A percentile compares a stretch with the other conserved stretches of the same genome.
Evolutionary conservation across 306 rosid genomes (phyloP).

Genomic region (Casuarina equisetifolia): DNA sequence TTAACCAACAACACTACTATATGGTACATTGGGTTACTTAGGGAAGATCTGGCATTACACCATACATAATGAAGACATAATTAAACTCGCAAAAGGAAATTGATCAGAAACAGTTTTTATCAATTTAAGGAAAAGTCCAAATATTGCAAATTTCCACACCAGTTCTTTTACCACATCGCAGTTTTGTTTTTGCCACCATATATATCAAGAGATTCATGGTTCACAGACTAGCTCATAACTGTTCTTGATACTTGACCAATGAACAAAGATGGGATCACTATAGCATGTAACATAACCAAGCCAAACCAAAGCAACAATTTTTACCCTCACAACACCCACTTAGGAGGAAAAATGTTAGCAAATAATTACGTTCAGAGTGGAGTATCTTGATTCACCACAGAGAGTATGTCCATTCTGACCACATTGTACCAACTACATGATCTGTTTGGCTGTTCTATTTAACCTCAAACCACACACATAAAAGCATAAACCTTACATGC

Average conservation of each 20-base stretch:
- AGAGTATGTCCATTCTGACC: too few species aligned
- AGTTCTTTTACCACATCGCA: too few species aligned
- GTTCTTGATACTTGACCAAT: background rate
- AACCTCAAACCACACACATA: too few species aligned
- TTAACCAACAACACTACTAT: background rate
- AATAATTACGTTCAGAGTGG: too few species aligned
- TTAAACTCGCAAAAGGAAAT: background rate
- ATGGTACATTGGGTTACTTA: background rate
- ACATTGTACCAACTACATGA: background rate
- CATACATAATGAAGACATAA: background rate
- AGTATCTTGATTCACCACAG: too few species aligned
- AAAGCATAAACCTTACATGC: slow-evolving; percentile 12
- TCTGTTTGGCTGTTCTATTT: too few species aligned
- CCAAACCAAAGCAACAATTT: background rate
- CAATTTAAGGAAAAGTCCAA: background rate
- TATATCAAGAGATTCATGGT: too few species aligned
- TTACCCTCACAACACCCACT: background rate
- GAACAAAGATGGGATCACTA: background rate
- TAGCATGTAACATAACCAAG: background rate
- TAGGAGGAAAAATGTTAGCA: too few species aligned
- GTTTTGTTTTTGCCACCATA: too few species aligned
- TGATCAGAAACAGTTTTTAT: background rate
- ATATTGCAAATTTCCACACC: background rate
- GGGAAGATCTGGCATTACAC: background rate
- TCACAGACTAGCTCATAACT: background rate